phyloP scores from a whole-genome alignment of 2,329 filamentous ascomycete genomes.

The Cercospora sp. region DNA sequence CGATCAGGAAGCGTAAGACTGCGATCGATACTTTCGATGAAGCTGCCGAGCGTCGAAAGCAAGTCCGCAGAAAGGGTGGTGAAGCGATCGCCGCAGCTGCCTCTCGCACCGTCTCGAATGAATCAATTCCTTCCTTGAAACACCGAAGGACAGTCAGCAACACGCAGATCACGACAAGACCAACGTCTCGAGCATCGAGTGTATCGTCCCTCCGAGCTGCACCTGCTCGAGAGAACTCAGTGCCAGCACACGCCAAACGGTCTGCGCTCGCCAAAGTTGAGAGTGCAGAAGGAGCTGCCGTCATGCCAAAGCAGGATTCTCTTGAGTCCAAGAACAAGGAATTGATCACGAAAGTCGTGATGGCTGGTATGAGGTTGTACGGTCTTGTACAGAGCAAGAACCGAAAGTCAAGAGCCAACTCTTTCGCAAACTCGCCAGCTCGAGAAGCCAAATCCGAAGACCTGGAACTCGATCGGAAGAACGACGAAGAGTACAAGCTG shows the following conservation, averaged over 20 bases:
- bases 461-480: slow-evolving; percentile 31
- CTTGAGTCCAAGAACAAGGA: slow-evolving; percentile 48
- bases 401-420: slow-evolving; percentile 33
- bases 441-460: slow-evolving; percentile 25
- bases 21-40: slow-evolving; percentile 50
- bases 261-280: slow-evolving; percentile 33
- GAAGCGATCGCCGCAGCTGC: slow-evolving; percentile 46
- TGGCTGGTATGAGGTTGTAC: slow-evolving; percentile 56
- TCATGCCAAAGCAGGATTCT: slow-evolving; percentile 13
- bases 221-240: slow-evolving; percentile 24
- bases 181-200: slow-evolving; percentile 37
- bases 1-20: slow-evolving; percentile 45
- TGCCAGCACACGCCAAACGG: slow-evolving; percentile 26
- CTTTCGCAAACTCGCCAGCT: slow-evolving; percentile 23
- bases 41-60: slow-evolving; percentile 46
- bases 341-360: slow-evolving; percentile 51
- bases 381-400: slow-evolving; percentile 48
- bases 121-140: slow-evolving; percentile 29
- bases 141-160: slow-evolving; percentile 38
- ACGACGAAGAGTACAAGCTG: slow-evolving; percentile 54
- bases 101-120: slow-evolving; percentile 34
- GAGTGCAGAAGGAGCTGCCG: slow-evolving; percentile 21
- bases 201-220: slow-evolving; percentile 29
- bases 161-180: slow-evolving; percentile 28
- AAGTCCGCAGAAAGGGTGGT: slow-evolving; percentile 46